These are phyloP conservation scores for Aphanocladium album DNA, from an alignment of 2,329 filamentous ascomycete genomes.

Conservation along the genomic window DNA sequence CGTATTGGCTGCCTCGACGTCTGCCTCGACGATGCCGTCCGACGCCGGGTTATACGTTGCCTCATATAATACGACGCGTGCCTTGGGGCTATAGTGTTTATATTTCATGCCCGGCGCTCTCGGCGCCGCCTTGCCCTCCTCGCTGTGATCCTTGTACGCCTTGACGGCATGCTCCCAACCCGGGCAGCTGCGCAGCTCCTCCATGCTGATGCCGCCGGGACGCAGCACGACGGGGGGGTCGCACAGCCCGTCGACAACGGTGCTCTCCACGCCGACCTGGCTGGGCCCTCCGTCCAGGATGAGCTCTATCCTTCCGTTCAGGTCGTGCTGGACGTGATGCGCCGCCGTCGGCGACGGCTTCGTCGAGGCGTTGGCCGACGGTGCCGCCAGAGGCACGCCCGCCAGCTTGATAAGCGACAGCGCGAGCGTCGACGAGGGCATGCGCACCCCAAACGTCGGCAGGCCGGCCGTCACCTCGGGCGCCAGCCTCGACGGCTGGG, in stretches of 20 bases:
- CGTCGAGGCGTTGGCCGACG: constrained; percentile 91
- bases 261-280: constrained; percentile 89
- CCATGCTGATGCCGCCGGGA: constrained; percentile 81
- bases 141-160: constrained; percentile 72
- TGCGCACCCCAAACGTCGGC: constrained; percentile 79
- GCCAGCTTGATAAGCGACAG: constrained; percentile 78
- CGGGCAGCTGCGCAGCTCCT: constrained; percentile 64
- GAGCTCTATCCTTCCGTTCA: constrained; percentile 74
- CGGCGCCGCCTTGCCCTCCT: constrained; percentile 60
- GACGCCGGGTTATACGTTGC: constrained; percentile 33
- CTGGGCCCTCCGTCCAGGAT: constrained; percentile 88
- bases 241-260: constrained; percentile 86
- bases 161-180: constrained; percentile 78
- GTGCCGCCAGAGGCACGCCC: constrained; percentile 76
- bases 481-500: constrained; percentile 64
- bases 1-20: constrained; percentile 28
- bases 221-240: constrained; percentile 75
- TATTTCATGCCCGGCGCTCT: constrained; percentile 98
- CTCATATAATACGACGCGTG: constrained; percentile 79
- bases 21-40: constrained; percentile 31
- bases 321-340: constrained; percentile 80
- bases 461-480: constrained; percentile 89
- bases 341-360: constrained; percentile 89
- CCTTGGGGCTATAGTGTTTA: constrained; percentile 91
- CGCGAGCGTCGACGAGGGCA: constrained; percentile 82